These are phyloP conservation scores for Ceratocystis alfenasii DNA, from an alignment of 2,329 filamentous ascomycete genomes.

Conservation along the genomic window DNA sequence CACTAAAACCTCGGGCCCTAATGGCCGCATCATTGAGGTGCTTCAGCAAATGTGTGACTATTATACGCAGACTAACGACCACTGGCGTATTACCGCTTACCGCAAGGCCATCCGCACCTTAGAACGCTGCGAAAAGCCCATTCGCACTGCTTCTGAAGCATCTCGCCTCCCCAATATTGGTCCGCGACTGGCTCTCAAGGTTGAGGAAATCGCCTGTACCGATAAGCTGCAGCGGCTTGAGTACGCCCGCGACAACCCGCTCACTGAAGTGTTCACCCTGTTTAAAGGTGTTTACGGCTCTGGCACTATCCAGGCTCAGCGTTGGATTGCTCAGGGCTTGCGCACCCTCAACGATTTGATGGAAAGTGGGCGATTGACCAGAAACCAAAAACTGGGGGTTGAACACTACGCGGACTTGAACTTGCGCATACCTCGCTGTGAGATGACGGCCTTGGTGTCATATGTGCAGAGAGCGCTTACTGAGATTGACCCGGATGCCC, in stretches of 20 bases:
- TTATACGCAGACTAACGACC: conserved; percentile 62
- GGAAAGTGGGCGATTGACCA: conserved; percentile 48
- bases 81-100: conserved; percentile 66
- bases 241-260: conserved; percentile 53
- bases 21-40: conserved; percentile 61
- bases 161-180: conserved; percentile 57
- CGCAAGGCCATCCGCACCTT: conserved; percentile 65
- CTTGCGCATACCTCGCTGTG: conserved; percentile 61
- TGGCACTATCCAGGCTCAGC: conserved; percentile 55
- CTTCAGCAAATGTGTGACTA: conserved; percentile 68
- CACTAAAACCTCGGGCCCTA: conserved; percentile 48
- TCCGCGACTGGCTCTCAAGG: conserved; percentile 62
- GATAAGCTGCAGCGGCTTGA: conserved; percentile 61
- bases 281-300: conserved; percentile 75
- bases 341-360: conserved; percentile 61
- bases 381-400: conserved; percentile 62
- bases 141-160: conserved; percentile 60
- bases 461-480: conserved; percentile 50
- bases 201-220: conserved; percentile 76
- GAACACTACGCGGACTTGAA: conserved; percentile 72
- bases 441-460: conserved; percentile 58
- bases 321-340: conserved; percentile 66
- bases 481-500: conserved; percentile 48
- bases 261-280: conserved; percentile 50
- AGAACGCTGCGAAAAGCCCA: conserved; percentile 49